Conservation (phyloP, 306 rosid genomes). For the Trifolium fragiferum region DNA sequence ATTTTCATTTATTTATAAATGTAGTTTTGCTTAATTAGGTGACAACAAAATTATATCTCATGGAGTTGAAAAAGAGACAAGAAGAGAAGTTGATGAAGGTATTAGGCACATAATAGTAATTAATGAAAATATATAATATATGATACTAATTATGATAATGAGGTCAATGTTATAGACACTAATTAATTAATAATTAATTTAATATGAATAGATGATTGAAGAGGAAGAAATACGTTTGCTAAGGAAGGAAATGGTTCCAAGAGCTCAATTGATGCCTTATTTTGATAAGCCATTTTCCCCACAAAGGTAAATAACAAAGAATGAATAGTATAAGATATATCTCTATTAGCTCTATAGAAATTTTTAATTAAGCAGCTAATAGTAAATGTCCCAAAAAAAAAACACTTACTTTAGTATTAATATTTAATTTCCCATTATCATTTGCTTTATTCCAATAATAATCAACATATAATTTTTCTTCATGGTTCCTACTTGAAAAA, state of each 20-base stretch:
- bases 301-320: conserved; percentile 61
- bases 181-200: conserved; percentile 14
- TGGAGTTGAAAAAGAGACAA: conserved; percentile 70
- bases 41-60: conserved; percentile 69
- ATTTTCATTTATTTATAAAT: conserved; percentile 12
- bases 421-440: too few species aligned
- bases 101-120: conserved; percentile 9
- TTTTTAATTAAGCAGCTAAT: not conserved
- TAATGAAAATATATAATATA: not conserved
- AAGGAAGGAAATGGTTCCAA: conserved; percentile 95
- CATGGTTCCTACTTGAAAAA: not conserved
- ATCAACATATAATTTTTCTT: too few species aligned
- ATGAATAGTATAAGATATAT: too few species aligned
- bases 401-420: too few species aligned
- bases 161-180: conserved; percentile 15
- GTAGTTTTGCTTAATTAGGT: conserved; percentile 57
- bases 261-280: conserved; percentile 96
- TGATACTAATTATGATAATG: not conserved
- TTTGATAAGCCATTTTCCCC: conserved; percentile 90
- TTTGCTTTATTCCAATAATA: not conserved
- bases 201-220: conserved; percentile 76
- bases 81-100: conserved; percentile 80
- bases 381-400: too few species aligned
- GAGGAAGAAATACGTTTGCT: conserved; percentile 87
- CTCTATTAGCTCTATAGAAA: too few species aligned